Percentiles rank a stretch among this genome's conserved stretches.
phyloP scores from a whole-genome alignment of 106 monocot genomes.

The Agapanthus africanus region DNA sequence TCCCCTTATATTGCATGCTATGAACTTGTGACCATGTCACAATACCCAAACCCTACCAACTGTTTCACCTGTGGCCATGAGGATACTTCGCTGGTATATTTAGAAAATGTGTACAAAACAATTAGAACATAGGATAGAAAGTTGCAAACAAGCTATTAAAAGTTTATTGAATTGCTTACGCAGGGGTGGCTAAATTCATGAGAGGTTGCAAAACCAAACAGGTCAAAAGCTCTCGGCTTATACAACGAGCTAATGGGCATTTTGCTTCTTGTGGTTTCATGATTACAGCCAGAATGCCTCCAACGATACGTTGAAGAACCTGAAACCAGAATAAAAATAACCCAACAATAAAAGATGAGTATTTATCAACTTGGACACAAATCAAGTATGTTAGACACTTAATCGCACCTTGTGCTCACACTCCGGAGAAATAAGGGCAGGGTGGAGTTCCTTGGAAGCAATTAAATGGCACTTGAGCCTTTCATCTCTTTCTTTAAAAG shows the following conservation, averaged over 20 bases:
- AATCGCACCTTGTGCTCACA: constrained; percentile 80
- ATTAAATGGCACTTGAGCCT: constrained; percentile 73
- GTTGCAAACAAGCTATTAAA: neutral
- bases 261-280: constrained; percentile 76
- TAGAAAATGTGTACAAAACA: neutral
- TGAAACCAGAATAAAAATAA: constrained; percentile 27
- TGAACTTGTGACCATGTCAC: too few species aligned
- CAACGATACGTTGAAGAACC: constrained; percentile 83
- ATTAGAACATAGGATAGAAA: neutral
- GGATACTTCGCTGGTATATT: neutral
- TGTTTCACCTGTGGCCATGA: too few species aligned
- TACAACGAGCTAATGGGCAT: constrained; percentile 61
- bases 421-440: constrained; percentile 81
- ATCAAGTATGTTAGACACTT: neutral
- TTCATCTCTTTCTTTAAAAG: constrained; percentile 90
- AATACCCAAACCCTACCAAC: too few species aligned
- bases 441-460: constrained; percentile 72
- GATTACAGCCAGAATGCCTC: constrained; percentile 63
- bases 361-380: neutral
- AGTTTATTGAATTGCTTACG: constrained; percentile 41
- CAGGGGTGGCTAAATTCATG: constrained; percentile 81
- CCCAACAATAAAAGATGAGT: neutral
- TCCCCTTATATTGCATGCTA: too few species aligned
- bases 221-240: constrained; percentile 71
- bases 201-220: constrained; percentile 84